Evolutionary conservation across 2,329 filamentous ascomycete species (phyloP), one percentile per base, ranked within the genome.

Genomic region (Mycosphaerelloides madeirae): DNA sequence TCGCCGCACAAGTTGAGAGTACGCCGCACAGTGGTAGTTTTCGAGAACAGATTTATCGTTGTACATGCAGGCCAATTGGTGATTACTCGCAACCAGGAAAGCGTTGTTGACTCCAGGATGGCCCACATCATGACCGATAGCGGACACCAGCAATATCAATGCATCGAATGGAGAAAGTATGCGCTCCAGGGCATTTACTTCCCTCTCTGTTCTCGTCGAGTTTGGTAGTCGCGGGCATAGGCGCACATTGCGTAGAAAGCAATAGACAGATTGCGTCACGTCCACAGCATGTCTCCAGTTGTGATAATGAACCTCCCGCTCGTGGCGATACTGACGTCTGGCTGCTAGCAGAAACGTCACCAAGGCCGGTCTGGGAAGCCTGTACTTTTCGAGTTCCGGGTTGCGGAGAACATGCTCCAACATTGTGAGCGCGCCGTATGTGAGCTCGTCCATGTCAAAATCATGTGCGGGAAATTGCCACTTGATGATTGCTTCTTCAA

Each of bases 41-140:
- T 98, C 93, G 29, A 98, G 76, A 13, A 98, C 93, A 1, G 93
- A 97, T 44, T 87, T 86, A 65, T 98, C 93, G 61, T 97, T 97
- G 72, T 97, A 98, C 12, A 97, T 75, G 65, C 96, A 90, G 11
- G 93, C 93, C 20, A 98, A 73, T 1, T 93, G 91, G 14, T 93
- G 87, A 63, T 96, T 95, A 25, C 96, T 78, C 25, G 87, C 89
- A 14, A 95, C 83, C 4, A 98, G 74, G 63, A 98, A 98, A 22
- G 91, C 89, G 64, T 98, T 98, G 71, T 97, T 98, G 60, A 98
- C 93, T 43, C 93, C 93, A 0, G 93, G 93, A 63, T 98, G 93
- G 16, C 93, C 93, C 31, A 97, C 93, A 64, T 98, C 93, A 58
- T 98, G 93, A 32, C 93, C 93, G 60, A 98, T 94, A n/a, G 93